Percentiles rank a stretch among this genome's conserved stretches.
Evolutionary conservation across 1,284 basidiomycete genomes (phyloP).

Genomic region (Sporisorium scitamineum): DNA sequence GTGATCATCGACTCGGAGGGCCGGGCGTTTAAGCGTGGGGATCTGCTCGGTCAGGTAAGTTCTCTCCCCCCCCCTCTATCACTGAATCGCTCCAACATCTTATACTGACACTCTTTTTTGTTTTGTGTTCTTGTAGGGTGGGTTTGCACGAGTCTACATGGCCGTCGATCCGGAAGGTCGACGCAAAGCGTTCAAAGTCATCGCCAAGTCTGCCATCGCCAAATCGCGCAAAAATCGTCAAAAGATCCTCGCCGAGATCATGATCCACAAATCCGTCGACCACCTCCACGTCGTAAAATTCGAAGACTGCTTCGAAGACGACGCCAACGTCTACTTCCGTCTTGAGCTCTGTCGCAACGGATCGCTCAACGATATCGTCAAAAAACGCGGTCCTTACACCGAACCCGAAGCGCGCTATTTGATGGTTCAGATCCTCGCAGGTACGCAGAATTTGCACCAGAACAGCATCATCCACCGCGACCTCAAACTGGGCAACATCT

Average conservation of each 20-base stretch:
- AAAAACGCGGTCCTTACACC: slow-evolving; percentile 85
- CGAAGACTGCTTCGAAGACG: slow-evolving; percentile 94
- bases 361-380: slow-evolving; percentile 86
- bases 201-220: slow-evolving; percentile 69
- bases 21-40: slow-evolving; percentile 53
- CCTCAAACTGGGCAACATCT: slow-evolving; percentile 90
- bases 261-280: slow-evolving; percentile 89
- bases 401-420: slow-evolving; percentile 94
- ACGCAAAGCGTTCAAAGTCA: slow-evolving; percentile 71
- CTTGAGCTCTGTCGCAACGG: slow-evolving; percentile 92
- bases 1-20: slow-evolving; percentile 63
- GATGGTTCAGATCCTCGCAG: slow-evolving; percentile 92
- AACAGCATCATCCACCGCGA: slow-evolving; percentile 79
- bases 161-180: slow-evolving; percentile 62
- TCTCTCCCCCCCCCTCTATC: background rate
- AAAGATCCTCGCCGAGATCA: slow-evolving; percentile 95
- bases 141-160: slow-evolving; percentile 69
- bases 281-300: slow-evolving; percentile 95
- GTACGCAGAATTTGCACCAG: slow-evolving; percentile 95
- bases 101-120: background rate
- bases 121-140: slow-evolving; percentile 58
- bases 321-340: slow-evolving; percentile 95
- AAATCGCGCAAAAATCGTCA: slow-evolving; percentile 70
- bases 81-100: background rate
- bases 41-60: slow-evolving; percentile 60